Conservation (phyloP, 495 filamentous ascomycete species). For the Penicillium maclennaniae region DNA sequence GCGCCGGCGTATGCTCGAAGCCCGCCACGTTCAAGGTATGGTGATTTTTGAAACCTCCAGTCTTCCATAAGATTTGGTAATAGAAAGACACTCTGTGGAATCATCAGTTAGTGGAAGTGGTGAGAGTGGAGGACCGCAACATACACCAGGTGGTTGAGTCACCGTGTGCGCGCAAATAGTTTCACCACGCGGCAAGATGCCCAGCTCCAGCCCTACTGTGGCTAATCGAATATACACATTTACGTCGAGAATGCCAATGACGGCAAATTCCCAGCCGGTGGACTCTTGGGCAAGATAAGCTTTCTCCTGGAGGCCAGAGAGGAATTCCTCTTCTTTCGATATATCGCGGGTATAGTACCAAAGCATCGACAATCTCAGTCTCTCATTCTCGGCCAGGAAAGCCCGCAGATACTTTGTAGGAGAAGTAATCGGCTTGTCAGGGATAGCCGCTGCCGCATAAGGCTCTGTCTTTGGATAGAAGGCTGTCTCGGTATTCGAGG, state of each 20-base stretch:
- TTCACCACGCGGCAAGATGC: constrained; percentile 16
- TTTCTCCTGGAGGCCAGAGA: constrained; percentile 15
- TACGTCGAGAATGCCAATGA: constrained; percentile 16
- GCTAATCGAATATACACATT: constrained; percentile 15
- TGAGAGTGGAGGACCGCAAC: neutral
- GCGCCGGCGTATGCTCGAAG: constrained; percentile 14
- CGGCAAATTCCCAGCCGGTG: constrained; percentile 12
- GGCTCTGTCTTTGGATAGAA: constrained; percentile 6
- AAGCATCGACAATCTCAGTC: constrained; percentile 15
- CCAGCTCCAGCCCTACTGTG: constrained; percentile 12
- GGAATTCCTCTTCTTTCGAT: constrained; percentile 6
- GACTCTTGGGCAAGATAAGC: constrained; percentile 13
- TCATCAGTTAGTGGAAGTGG: neutral
- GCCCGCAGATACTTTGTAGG: constrained; percentile 9
- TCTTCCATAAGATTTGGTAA: constrained; percentile 15
- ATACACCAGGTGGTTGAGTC: constrained; percentile 15
- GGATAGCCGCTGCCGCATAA: neutral
- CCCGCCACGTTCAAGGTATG: constrained; percentile 11
- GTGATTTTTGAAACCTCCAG: constrained; percentile 15
- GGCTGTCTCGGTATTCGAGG: neutral
- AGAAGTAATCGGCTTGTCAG: constrained; percentile 1
- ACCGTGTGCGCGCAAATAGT: constrained; percentile 17
- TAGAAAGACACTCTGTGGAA: constrained; percentile 9
- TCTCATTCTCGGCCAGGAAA: constrained; percentile 9
- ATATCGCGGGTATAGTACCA: constrained; percentile 19